Base-by-base conservation (phyloP, 2,329 filamentous ascomycete species). In the Paracorniculantispora psalliotae region DNA sequence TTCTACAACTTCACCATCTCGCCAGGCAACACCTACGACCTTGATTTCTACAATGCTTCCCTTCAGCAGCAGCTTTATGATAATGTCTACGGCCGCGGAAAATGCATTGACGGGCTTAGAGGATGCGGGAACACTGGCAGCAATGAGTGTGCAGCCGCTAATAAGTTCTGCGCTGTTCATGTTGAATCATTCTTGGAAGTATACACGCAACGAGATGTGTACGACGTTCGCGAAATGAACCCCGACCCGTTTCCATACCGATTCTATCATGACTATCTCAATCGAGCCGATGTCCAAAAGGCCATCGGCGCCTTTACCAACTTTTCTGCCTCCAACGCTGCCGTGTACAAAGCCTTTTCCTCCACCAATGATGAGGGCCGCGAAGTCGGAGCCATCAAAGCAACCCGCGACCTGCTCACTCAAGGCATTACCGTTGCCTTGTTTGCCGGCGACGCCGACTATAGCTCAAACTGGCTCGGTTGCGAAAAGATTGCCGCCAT, bases 401-500 rank as follows among this genome's bases (percentile, higher is more conserved):
- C 73, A 9, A 70, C 88, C 5, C 81, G 84, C 56, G 71, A 76
- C 13, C 78, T 88, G 26, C 73, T 88, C 56, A 74, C 80, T n/a
- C 76, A 73, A 1, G 84, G 83, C 23, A 80, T 89, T 19, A 83
- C 82, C 17, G 82, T 92, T 17, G 84, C 85, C 1, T 73, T 92
- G 57, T 80, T 90, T 60, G 89, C 91, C 69, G 80, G 80, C n/a
- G 81, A 83, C 65, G 69, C 79, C 59, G 81, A 84, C 67, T 83
- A 79, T 63, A 77, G 80, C 61, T 84, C 81, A 67, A 84, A 83
- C 67, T 84, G 85, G 62, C 75, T 86, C 64, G 89, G 89, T 21
- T 88, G 87, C 23, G 79, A 92, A 70, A 84, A 85, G 1, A 77
- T 89, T 46, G 88, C 85, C 2, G 75, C 89, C 1, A 78, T 81